Evolutionary conservation across 1,284 basidiomycete genomes (phyloP), one percentile per base, ranked within the genome.

Genomic region (Moesziomyces parantarcticus): DNA sequence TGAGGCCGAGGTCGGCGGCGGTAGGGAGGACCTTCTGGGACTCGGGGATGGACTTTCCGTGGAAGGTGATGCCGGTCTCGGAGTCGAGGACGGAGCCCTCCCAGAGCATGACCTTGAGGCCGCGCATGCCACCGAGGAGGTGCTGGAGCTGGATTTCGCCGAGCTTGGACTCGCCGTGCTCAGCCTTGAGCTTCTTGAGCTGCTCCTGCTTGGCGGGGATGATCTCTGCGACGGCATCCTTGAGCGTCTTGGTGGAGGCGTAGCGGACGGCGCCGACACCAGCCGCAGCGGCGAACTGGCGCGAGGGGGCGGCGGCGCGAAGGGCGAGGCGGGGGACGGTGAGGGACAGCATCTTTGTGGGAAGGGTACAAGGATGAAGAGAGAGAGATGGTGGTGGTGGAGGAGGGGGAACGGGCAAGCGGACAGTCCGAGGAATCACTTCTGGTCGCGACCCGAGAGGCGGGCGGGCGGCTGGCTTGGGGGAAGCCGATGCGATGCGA

Each of bases 81-180:
- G 81, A 69, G 69, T 83, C 81, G 58, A 83, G 77, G 49, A 83
- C 81, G 65, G 79, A 81, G 48, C 81, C 81, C 69, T 83, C 80
- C 81, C 81, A 83, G 58, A 83, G 81, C 81, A 83, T 83, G 69
- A 78, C 68, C 79, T 83, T 83, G 47, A 83, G 77, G 29, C 81
- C 81, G 56, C 81, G 77, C 81, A 83, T 83, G 64, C 81, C 81
- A 62, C 81, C 81, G 58, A 83, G 71, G 48, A 83, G 73, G 78
- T 82, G 74, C 55, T 66, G 61, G 25, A 83, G 75, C 69, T 81
- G 80, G 62, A 80, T 75, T 47, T 83, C 79, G 50, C 81, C 81
- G 50, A 83, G 79, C 56, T 61, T 65, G 45, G 68, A 50, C 56
- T 82, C 79, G 59, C 63, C 68, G 74, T 81, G 69, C 56, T 80